A percentile compares a stretch with the other conserved stretches of the same genome.
Evolutionary conservation across 371 early-diverging fungal species (phyloP).

Genomic region (Mortierella sp.): DNA sequence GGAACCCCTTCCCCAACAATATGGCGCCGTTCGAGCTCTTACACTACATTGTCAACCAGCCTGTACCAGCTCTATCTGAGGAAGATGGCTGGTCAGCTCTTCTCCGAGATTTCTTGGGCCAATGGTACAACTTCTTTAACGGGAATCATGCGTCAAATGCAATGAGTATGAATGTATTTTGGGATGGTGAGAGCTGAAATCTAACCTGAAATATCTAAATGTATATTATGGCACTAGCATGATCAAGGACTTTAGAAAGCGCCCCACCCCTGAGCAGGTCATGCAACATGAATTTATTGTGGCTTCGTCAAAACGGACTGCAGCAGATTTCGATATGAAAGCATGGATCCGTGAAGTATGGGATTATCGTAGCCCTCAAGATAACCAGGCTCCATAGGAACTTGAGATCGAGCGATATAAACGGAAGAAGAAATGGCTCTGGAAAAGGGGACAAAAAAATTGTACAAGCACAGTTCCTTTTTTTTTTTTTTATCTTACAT

Average conservation of each 20-base stretch:
- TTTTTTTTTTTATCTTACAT: constrained; percentile 2
- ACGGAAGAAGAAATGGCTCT: neutral
- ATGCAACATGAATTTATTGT: constrained; percentile 67
- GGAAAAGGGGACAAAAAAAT: no score
- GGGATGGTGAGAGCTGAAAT: neutral
- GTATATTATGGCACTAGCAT: constrained; percentile 53
- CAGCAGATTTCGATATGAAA: constrained; percentile 10
- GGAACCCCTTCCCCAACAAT: constrained; percentile 83
- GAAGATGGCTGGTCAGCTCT: constrained; percentile 66
- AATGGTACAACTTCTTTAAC: constrained; percentile 64
- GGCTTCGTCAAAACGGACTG: constrained; percentile 9
- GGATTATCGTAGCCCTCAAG: neutral
- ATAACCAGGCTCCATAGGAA: neutral
- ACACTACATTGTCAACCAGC: constrained; percentile 88
- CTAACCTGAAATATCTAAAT: constrained; percentile 5
- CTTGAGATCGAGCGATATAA: neutral
- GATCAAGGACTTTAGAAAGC: constrained; percentile 76
- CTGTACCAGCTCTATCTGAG: constrained; percentile 78
- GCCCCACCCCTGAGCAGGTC: constrained; percentile 78
- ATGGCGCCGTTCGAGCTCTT: constrained; percentile 88
- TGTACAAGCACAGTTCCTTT: no score
- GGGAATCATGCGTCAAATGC: constrained; percentile 35
- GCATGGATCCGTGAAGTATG: constrained; percentile 14
- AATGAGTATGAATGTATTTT: no score
- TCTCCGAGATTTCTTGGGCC: constrained; percentile 77